Evolutionary conservation across 2,329 filamentous ascomycete species (phyloP).

Genomic region (Ramichloridium luteum): DNA sequence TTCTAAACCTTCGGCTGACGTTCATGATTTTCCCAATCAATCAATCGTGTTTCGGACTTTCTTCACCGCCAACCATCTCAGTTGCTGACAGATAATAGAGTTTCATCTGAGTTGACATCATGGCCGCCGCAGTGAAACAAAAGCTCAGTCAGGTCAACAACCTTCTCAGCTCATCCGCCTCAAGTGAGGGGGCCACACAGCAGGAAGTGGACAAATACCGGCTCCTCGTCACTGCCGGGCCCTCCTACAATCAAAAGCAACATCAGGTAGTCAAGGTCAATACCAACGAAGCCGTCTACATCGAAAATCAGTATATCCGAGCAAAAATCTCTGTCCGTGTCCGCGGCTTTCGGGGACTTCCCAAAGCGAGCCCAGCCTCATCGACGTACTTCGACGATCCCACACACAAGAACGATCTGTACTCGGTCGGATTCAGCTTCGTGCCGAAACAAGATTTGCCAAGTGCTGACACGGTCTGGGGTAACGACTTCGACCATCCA

Average conservation of each 20-base stretch:
- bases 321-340: constrained; percentile 68
- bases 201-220: constrained; percentile 51
- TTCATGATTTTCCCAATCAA: too few relatives aligned
- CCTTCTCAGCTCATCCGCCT: constrained; percentile 5
- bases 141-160: constrained; percentile 10
- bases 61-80: background rate
- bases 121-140: constrained; percentile 17
- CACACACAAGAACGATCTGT: constrained; percentile 63
- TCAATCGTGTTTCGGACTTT: too few relatives aligned
- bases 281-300: constrained; percentile 40
- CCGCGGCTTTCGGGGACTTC: constrained; percentile 51
- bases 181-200: constrained; percentile 24
- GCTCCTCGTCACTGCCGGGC: constrained; percentile 68
- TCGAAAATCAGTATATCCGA: constrained; percentile 53
- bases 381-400: constrained; percentile 65
- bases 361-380: constrained; percentile 47
- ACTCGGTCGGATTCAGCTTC: constrained; percentile 71
- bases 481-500: constrained; percentile 86
- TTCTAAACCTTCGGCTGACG: too few relatives aligned
- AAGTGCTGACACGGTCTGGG: constrained; percentile 67
- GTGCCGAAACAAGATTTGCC: constrained; percentile 53
- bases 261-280: constrained; percentile 70
- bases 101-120: constrained; percentile 4
- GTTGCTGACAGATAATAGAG: too few relatives aligned
- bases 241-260: constrained; percentile 55